Evolutionary conservation across 2,329 filamentous ascomycete genomes (phyloP).

Genomic region (Colletotrichum australisinense): DNA sequence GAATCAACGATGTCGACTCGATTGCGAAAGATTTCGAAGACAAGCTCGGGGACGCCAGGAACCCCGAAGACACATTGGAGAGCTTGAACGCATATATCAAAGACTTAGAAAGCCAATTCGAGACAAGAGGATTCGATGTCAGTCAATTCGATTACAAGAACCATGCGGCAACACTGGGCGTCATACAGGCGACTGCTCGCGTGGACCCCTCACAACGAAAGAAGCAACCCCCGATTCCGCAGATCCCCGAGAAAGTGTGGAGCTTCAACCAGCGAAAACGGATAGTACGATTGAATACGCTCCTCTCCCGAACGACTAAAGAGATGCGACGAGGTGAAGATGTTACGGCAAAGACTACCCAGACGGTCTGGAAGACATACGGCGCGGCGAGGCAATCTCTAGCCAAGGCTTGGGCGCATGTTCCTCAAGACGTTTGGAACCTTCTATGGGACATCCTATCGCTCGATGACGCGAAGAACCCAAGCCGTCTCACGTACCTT

Average conservation of each 20-base stretch:
- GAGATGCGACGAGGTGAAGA: slow-evolving; percentile 42
- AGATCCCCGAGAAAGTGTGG: slow-evolving; percentile 50
- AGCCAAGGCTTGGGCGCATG: slow-evolving; percentile 58
- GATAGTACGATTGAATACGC: slow-evolving; percentile 49
- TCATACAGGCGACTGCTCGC: slow-evolving; percentile 31
- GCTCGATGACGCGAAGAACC: slow-evolving; percentile 59
- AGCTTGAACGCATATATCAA: slow-evolving; percentile 49
- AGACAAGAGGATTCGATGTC: slow-evolving; percentile 28
- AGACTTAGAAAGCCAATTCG: slow-evolving; percentile 42
- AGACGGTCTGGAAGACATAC: slow-evolving; percentile 62
- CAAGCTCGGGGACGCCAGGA: slow-evolving; percentile 37
- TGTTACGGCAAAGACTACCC: slow-evolving; percentile 47
- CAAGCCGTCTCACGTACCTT: slow-evolving; percentile 70
- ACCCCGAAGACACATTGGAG: slow-evolving; percentile 48
- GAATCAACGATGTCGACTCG: slow-evolving; percentile 60
- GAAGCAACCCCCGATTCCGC: slow-evolving; percentile 40
- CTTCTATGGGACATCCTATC: slow-evolving; percentile 74
- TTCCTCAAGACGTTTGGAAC: slow-evolving; percentile 73
- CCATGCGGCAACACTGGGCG: slow-evolving; percentile 27
- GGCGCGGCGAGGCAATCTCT: slow-evolving; percentile 57
- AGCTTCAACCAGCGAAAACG: slow-evolving; percentile 52
- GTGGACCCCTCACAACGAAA: slow-evolving; percentile 37
- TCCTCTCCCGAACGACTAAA: slow-evolving; percentile 43
- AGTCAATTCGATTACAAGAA: slow-evolving; percentile 30
- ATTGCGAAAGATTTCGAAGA: slow-evolving; percentile 45